Conservation (phyloP, 2,329 filamentous ascomycete species). For the Dactylellina parvicollis region DNA sequence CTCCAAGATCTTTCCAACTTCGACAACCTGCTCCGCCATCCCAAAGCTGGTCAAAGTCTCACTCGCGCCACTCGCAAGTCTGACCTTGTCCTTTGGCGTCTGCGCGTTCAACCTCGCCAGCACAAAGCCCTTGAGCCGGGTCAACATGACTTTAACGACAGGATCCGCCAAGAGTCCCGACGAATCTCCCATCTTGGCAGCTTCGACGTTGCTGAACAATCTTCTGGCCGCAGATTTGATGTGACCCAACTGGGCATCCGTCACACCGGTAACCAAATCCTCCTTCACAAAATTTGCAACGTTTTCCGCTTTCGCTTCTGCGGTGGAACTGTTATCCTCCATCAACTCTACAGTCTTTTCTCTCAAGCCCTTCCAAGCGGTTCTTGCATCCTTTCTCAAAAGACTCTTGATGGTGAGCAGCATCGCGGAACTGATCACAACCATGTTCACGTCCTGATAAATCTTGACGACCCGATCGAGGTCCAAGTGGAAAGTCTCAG, state of each 20-base stretch:
- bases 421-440: conserved; percentile 78
- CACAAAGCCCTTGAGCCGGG: conserved; percentile 55
- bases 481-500: conserved; percentile 79
- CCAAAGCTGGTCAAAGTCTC: conserved; percentile 57
- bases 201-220: conserved; percentile 50
- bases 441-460: conserved; percentile 69
- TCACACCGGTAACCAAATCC: conserved; percentile 30
- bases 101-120: conserved; percentile 55
- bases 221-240: conserved; percentile 52
- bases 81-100: conserved; percentile 55
- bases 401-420: conserved; percentile 83
- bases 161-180: conserved; percentile 50
- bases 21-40: conserved; percentile 57
- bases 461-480: conserved; percentile 70
- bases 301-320: conserved; percentile 29
- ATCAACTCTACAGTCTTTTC: conserved; percentile 54
- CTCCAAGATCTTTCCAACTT: conserved; percentile 54
- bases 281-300: conserved; percentile 31
- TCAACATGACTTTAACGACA: conserved; percentile 56
- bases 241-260: conserved; percentile 53
- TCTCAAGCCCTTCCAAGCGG: conserved; percentile 73
- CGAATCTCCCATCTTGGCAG: conserved; percentile 49
- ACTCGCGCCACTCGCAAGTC: conserved; percentile 55
- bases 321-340: background rate
- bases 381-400: conserved; percentile 80